Conservation (phyloP, 805 yeast species). For the Cyberlindnera saturnus region DNA sequence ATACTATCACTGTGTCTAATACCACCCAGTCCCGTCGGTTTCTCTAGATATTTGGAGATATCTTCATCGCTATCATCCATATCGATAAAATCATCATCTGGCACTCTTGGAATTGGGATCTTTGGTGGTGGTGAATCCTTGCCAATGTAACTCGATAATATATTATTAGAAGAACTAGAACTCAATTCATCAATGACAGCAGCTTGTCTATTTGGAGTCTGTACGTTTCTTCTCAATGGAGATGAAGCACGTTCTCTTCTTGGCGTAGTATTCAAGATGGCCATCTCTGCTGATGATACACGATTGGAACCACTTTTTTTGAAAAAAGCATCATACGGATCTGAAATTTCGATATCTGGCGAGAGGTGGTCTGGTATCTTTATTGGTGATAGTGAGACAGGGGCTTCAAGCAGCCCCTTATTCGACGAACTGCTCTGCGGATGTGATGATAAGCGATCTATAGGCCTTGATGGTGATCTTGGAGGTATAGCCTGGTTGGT, state of each 20-base stretch:
- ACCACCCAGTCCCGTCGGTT: conserved; percentile 15
- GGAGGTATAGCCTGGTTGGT: conserved; percentile 9
- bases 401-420: conserved; percentile 12
- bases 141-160: conserved; percentile 18
- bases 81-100: conserved; percentile 13
- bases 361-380: conserved; percentile 10
- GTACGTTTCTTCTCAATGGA: conserved; percentile 20
- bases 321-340: not conserved
- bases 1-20: conserved; percentile 15
- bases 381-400: conserved; percentile 15
- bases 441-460: not conserved
- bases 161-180: conserved; percentile 20
- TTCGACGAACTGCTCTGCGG: not conserved
- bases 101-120: conserved; percentile 10
- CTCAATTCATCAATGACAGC: conserved; percentile 19
- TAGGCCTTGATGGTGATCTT: conserved; percentile 20
- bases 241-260: conserved; percentile 5
- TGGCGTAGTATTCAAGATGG: not conserved
- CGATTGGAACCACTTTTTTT: too few relatives aligned
- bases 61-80: conserved; percentile 15
- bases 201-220: conserved; percentile 21
- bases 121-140: conserved; percentile 20
- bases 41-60: conserved; percentile 7
- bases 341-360: not conserved
- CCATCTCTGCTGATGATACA: not conserved